Percentiles rank a stretch among this genome's conserved stretches.
These are phyloP conservation scores for Ogataea parapolymorpha DNA, from an alignment of 805 yeast species.

Conservation along the genomic window DNA sequence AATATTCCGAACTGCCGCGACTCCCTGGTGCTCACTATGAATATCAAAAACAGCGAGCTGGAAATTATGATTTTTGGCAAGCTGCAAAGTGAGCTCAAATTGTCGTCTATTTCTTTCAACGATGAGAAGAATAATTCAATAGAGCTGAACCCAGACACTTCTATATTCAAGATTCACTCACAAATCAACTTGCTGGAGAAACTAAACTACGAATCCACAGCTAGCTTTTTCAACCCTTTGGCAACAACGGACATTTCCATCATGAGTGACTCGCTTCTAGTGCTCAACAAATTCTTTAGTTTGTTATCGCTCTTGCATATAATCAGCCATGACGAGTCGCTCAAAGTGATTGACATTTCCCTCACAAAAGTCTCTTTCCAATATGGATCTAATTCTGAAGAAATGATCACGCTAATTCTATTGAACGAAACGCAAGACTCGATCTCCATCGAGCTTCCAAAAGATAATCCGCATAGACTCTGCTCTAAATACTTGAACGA, in stretches of 20 bases:
- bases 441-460: conserved; percentile 27
- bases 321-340: conserved; percentile 26
- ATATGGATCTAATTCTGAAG: conserved; percentile 28
- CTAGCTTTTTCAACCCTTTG: conserved; percentile 2
- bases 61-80: conserved; percentile 36
- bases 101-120: conserved; percentile 26
- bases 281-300: conserved; percentile 29
- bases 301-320: conserved; percentile 29
- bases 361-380: conserved; percentile 30
- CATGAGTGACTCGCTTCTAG: conserved; percentile 25
- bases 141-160: conserved; percentile 22
- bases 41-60: conserved; percentile 26
- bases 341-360: conserved; percentile 28
- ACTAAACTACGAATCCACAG: conserved; percentile 14
- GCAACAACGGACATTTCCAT: conserved; percentile 15
- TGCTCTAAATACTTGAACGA: conserved; percentile 26
- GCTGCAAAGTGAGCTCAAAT: conserved; percentile 23
- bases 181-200: conserved; percentile 24
- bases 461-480: conserved; percentile 29
- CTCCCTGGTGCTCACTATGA: conserved; percentile 32
- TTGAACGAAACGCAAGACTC: conserved; percentile 21
- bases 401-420: conserved; percentile 27
- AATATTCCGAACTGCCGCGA: conserved; percentile 36
- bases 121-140: conserved; percentile 26
- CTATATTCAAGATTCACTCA: conserved; percentile 31